Evolutionary conservation across 345 rosid genomes (phyloP).

Genomic region (Populus tremula): DNA sequence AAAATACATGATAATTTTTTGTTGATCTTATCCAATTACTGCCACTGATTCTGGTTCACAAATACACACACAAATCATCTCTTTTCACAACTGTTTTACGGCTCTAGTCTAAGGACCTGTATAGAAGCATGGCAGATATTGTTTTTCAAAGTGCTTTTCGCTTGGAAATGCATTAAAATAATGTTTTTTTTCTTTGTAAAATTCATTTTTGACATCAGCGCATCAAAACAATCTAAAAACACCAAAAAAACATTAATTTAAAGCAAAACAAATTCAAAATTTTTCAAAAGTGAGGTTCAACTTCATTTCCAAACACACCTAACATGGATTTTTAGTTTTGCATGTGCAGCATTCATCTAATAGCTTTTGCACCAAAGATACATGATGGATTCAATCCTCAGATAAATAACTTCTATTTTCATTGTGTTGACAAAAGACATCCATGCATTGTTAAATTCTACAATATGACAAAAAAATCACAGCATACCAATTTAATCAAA

Average conservation of each 20-base stretch:
- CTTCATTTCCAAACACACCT: no score
- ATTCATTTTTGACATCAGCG: no score
- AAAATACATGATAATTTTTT: not conserved
- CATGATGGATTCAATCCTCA: not conserved
- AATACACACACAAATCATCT: not conserved
- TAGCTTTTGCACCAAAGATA: not conserved
- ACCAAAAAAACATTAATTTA: no score
- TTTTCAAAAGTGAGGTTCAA: no score
- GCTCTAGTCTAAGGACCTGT: not conserved
- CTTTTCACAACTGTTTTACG: not conserved
- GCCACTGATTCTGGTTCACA: not conserved
- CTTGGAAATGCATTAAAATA: no score
- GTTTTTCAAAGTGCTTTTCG: no score
- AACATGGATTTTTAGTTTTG: not conserved
- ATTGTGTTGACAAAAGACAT: not conserved
- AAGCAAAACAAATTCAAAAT: no score
- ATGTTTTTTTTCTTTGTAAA: no score
- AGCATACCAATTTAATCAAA: not conserved
- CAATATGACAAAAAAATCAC: not conserved
- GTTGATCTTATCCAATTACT: not conserved
- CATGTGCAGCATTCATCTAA: not conserved
- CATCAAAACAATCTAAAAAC: no score
- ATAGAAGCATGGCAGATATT: no score
- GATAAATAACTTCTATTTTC: not conserved
- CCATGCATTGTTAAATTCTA: not conserved